phyloP scores from a whole-genome alignment of 1,284 basidiomycete species.

The Trametes versicolor region DNA sequence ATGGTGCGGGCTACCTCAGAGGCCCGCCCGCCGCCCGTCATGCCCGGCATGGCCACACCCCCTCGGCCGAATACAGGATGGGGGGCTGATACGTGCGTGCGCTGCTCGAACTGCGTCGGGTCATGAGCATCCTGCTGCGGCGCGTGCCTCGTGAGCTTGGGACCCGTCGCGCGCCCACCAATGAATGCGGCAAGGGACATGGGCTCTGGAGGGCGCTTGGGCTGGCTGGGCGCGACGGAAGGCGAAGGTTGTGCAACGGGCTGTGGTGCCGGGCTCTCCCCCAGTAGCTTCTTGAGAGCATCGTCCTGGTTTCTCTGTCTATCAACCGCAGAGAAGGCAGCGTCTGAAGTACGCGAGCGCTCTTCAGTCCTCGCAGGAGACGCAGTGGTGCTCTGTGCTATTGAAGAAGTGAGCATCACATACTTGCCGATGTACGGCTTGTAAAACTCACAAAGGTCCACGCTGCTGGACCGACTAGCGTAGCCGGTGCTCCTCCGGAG shows the following conservation, averaged over 20 bases:
- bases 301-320: conserved; percentile 56
- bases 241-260: conserved; percentile 32
- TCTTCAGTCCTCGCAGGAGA: conserved; percentile 40
- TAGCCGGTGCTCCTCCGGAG: conserved; percentile 64
- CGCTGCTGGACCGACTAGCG: conserved; percentile 50
- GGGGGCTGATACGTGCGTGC: conserved; percentile 56
- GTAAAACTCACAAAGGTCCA: conserved; percentile 56
- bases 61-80: conserved; percentile 81
- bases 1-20: conserved; percentile 35
- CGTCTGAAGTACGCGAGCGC: conserved; percentile 38
- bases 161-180: conserved; percentile 76
- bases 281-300: conserved; percentile 54
- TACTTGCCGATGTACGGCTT: background rate
- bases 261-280: conserved; percentile 30
- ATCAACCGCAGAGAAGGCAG: conserved; percentile 45
- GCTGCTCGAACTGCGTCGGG: conserved; percentile 72
- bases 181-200: conserved; percentile 83
- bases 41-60: conserved; percentile 77
- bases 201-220: conserved; percentile 46
- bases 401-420: background rate
- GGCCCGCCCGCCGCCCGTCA: conserved; percentile 50
- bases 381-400: conserved; percentile 38
- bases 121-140: conserved; percentile 75
- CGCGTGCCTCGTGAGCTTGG: conserved; percentile 73
- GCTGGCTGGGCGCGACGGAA: conserved; percentile 32